These are phyloP conservation scores for Withania somnifera DNA, from an alignment of 305 asterid genomes.

Conservation along the genomic window DNA sequence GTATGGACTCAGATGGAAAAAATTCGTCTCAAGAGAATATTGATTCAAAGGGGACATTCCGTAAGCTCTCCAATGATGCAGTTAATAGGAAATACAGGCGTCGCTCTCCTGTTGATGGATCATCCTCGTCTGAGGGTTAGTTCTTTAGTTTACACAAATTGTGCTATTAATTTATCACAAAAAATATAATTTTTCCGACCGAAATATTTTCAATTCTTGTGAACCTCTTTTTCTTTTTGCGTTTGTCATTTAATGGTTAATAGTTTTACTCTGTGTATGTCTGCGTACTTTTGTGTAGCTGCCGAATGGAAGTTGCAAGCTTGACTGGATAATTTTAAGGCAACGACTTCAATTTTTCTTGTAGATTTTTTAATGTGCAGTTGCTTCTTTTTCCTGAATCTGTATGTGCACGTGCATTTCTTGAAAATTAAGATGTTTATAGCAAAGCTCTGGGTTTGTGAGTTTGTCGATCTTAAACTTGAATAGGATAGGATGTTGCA, in stretches of 20 bases:
- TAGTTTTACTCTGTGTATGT: background rate
- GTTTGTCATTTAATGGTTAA: background rate
- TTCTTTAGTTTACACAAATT: background rate
- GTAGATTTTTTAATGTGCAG: background rate
- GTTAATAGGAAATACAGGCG: slow-evolving; percentile 70
- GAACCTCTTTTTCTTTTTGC: background rate
- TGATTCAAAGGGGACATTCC: slow-evolving; percentile 39
- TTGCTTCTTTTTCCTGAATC: background rate
- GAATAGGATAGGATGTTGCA: background rate
- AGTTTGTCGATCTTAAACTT: background rate
- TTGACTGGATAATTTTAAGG: background rate
- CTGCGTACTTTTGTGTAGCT: no score
- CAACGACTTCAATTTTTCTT: background rate
- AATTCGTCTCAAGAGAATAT: slow-evolving; percentile 19
- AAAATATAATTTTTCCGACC: no score
- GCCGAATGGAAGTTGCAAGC: background rate
- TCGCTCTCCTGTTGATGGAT: slow-evolving; percentile 57
- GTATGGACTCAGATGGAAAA: slow-evolving; percentile 48
- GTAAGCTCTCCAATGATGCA: slow-evolving; percentile 67
- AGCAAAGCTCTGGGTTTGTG: background rate
- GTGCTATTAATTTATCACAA: no score
- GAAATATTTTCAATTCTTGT: background rate
- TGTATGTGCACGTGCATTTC: background rate
- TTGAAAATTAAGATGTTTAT: background rate
- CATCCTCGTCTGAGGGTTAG: slow-evolving; percentile 67